Conservation (phyloP, 2,329 filamentous ascomycete species). For the Colletotrichum musae region DNA sequence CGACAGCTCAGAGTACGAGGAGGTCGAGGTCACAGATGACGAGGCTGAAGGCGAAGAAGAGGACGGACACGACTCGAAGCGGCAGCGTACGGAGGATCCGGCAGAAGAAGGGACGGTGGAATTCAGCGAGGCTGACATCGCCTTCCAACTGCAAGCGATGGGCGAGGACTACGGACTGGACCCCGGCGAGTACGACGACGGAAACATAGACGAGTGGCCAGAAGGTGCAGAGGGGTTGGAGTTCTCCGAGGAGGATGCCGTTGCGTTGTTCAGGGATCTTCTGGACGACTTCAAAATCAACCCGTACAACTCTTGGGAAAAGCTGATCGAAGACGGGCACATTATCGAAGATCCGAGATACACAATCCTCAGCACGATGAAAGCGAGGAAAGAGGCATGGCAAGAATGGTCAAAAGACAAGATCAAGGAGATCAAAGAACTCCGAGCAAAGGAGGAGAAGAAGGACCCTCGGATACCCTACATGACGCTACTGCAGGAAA, state of each 20-base stretch:
- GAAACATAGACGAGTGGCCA: conserved; percentile 72
- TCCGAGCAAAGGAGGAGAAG: conserved; percentile 82
- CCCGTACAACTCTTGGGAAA: conserved; percentile 94
- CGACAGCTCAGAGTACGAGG: conserved; percentile 82
- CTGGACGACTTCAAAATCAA: conserved; percentile 86
- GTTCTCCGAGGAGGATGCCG: conserved; percentile 82
- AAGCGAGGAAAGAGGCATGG: conserved; percentile 84
- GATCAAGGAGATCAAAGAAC: conserved; percentile 80
- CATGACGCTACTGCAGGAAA: conserved; percentile 82
- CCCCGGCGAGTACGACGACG: conserved; percentile 81
- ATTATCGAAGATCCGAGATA: conserved; percentile 91
- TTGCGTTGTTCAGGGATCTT: conserved; percentile 85
- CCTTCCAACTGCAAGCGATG: conserved; percentile 91
- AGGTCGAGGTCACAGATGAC: conserved; percentile 76
- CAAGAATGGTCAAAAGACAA: conserved; percentile 86
- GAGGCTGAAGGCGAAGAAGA: conserved; percentile 55
- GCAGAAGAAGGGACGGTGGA: conserved; percentile 75
- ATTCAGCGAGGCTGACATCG: conserved; percentile 95
- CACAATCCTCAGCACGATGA: conserved; percentile 85
- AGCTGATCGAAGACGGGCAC: conserved; percentile 83
- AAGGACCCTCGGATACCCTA: conserved; percentile 88
- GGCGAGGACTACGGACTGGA: conserved; percentile 86
- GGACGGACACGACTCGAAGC: conserved; percentile 72
- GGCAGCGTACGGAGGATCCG: conserved; percentile 64
- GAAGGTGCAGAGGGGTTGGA: conserved; percentile 80